Evolutionary conservation across 768 basidiomycete genomes (phyloP).

Genomic region (Phlegmacium glaucopus): DNA sequence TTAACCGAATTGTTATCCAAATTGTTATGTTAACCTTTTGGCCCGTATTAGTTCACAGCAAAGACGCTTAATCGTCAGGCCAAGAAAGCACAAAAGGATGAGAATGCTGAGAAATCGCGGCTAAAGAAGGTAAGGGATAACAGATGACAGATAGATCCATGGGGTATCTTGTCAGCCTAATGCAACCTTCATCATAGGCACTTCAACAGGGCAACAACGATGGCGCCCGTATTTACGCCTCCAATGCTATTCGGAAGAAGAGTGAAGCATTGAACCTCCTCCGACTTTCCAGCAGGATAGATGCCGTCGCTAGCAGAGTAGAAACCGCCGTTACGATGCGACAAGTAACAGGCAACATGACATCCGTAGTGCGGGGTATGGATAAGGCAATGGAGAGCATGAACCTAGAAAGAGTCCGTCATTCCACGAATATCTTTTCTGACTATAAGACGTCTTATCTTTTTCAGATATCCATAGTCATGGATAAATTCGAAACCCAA

Average conservation of each 20-base stretch:
- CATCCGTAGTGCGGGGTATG: slow-evolving; percentile 95
- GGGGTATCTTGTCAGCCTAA: background rate
- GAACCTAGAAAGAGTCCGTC: slow-evolving; percentile 91
- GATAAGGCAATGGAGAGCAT: slow-evolving; percentile 99
- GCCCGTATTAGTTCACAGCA: slow-evolving; percentile 82
- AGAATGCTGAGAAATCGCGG: slow-evolving; percentile 80
- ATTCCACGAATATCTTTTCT: background rate
- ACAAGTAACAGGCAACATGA: slow-evolving; percentile 95
- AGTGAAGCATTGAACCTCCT: slow-evolving; percentile 90
- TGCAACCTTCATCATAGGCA: slow-evolving; percentile 54
- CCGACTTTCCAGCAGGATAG: slow-evolving; percentile 85
- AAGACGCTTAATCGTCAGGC: slow-evolving; percentile 94
- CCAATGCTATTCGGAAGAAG: slow-evolving; percentile 98
- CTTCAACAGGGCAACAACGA: slow-evolving; percentile 96
- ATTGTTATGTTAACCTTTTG: no score
- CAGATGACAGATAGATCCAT: background rate
- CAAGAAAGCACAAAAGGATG: slow-evolving; percentile 97
- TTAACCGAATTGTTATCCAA: slow-evolving; percentile 6
- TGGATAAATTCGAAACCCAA: slow-evolving; percentile 98
- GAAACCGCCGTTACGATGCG: slow-evolving; percentile 99
- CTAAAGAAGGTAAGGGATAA: slow-evolving; percentile 88
- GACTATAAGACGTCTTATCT: background rate
- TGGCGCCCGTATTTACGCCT: slow-evolving; percentile 96
- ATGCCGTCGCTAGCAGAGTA: slow-evolving; percentile 94
- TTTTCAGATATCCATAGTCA: slow-evolving; percentile 96